Percentiles rank a stretch among this genome's conserved stretches.
Evolutionary conservation across 768 basidiomycete genomes (phyloP).

Genomic region (Leccinum imitatum): DNA sequence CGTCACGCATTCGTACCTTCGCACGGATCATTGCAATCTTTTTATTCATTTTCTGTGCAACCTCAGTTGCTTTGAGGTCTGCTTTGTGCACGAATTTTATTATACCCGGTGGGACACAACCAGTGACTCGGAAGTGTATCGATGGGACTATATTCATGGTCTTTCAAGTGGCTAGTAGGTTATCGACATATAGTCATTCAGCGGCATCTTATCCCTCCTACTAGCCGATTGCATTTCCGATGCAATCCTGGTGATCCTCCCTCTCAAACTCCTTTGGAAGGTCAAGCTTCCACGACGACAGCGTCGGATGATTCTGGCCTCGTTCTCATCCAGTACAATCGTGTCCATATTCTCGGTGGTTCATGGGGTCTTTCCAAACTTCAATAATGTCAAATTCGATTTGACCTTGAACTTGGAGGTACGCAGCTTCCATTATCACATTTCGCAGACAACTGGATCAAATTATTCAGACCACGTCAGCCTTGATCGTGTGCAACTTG

Average conservation of each 20-base stretch:
- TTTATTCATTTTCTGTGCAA: not conserved
- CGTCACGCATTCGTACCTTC: not conserved
- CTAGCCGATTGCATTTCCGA: not conserved
- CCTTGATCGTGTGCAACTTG: constrained; percentile 15
- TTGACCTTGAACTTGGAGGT: not conserved
- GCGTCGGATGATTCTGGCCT: constrained; percentile 16
- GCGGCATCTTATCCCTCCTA: not conserved
- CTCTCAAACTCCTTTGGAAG: constrained; percentile 12
- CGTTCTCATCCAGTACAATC: constrained; percentile 12
- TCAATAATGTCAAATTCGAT: not conserved
- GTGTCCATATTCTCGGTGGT: constrained; percentile 5
- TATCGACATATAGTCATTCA: not conserved
- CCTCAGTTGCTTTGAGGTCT: not conserved
- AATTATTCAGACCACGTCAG: not conserved
- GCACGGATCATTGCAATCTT: not conserved
- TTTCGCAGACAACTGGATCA: not conserved
- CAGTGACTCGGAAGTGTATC: not conserved
- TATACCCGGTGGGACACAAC: not conserved
- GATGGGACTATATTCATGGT: not conserved
- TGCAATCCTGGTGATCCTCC: not conserved
- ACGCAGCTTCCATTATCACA: not conserved
- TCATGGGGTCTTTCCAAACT: not conserved
- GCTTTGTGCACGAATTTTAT: not conserved
- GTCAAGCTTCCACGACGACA: constrained; percentile 15
- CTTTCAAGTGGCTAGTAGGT: not conserved